Base-by-base conservation (phyloP, 2,329 filamentous ascomycete species). In the Nemania sp. region DNA sequence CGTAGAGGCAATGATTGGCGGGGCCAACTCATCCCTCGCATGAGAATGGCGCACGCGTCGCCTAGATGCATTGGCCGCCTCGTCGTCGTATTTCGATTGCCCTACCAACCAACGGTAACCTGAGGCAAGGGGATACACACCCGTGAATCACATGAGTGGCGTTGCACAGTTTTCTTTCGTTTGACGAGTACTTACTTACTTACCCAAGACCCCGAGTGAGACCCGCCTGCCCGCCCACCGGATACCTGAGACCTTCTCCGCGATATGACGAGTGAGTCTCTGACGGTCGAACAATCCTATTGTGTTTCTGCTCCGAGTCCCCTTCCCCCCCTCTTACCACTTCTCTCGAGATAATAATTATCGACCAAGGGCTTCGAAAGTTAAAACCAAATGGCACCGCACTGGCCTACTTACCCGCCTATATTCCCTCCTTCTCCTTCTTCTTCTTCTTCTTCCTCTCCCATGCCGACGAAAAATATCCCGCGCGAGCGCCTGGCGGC, bases 381-480 rank as follows among this genome's bases (percentile, higher is more conserved):
- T n/a, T n/a, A n/a, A 29, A 7, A 29, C 25, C 25, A 29, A 29
- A 29, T 29, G 25, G 25, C 7, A 29, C 25, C 25, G 4, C 3
- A 7, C 17, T 3, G 2, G 37, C 18, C 15, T 9, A 15, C 17
- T 39, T n/a, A 11, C 25, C 5, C 12, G 48, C 25, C 25, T 29
- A n/a, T 29, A 29, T 29, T 29, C n/a, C n/a, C n/a, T n/a, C n/a
- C n/a, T n/a, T n/a, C n/a, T n/a, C n/a, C n/a, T n/a, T n/a, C n/a
- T n/a, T n/a, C n/a, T n/a, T n/a, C n/a, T n/a, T n/a, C n/a, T n/a
- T n/a, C n/a, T 29, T 29, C 11, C 9, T 51, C 15, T n/a, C 15
- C 35, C 32, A 69, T 69, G 67, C 52, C 56, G 25, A 50, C 62
- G 52, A 60, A 53, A 37, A 43, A 53, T 1, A 65, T 69, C 50